Base-by-base conservation (phyloP, 2,329 filamentous ascomycete genomes). In the Parastagonospora avenae region DNA sequence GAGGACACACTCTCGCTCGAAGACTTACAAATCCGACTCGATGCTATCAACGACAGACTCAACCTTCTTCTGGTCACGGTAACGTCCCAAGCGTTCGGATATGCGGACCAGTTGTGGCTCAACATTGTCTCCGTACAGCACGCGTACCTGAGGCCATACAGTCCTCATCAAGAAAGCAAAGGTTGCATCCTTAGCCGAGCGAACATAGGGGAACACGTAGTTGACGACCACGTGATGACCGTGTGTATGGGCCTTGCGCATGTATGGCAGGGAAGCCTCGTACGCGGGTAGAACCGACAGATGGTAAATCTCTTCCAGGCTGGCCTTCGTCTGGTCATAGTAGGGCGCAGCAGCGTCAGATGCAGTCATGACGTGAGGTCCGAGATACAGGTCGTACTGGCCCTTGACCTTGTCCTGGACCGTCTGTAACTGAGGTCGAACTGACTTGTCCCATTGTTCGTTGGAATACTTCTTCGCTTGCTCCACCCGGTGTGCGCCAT, bases 61-160 rank as follows among this genome's bases (percentile, higher is more conserved):
- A 16, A 88, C 62, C 60, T 84, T 86, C 68, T 84, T 85, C 15
- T 84, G 84, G 62, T 83, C 81, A 58, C 81, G 86, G 74, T 92
- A 90, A 41, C 89, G 82, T 35, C 92, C 92, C 9, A 99, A 82
- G 39, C 92, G 87, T 76, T 97, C 89, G 10, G 91, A 90, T 65
- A 99, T 97, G 64, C 92, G 91, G 49, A 93, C 84, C 11, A 99
- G 82, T 74, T 99, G 95, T 11, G 95, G 95, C 76, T 97, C 92
- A 3, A 99, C 92, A 63, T 96, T 96, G 67, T 96, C 87, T 9
- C 87, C 84, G 67, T 97, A 97, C 4, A 97, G 77, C 11, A 89
- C 82, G 24, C 89, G 85, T 9, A 97, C 57, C 58, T 89, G 87
- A 2, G 93, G 93, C 88, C 90, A 94, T 12, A 97, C 78, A 2